A percentile compares a stretch with the other conserved stretches of the same genome.
Conservation (phyloP, 2,329 filamentous ascomycete genomes). For the Zasmidium cellare region DNA sequence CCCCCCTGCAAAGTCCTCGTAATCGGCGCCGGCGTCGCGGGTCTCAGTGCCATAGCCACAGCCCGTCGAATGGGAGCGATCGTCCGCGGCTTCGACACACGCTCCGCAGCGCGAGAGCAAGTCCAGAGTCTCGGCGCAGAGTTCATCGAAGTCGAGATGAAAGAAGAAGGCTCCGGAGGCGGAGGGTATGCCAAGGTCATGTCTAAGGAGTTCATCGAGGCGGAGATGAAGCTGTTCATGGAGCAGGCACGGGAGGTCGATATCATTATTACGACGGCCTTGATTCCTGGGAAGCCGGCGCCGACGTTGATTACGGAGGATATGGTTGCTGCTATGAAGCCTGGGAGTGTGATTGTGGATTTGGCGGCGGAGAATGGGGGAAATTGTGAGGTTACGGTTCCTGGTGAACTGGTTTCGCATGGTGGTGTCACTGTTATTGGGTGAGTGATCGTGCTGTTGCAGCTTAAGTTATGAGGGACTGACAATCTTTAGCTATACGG, state of each 20-base stretch:
- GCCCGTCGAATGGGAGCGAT: slow-evolving; percentile 85
- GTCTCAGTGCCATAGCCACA: slow-evolving; percentile 83
- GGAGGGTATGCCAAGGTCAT: slow-evolving; percentile 92
- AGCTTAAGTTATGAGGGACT: no score
- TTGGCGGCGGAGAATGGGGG: slow-evolving; percentile 84
- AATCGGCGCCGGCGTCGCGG: slow-evolving; percentile 86
- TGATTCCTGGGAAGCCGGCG: slow-evolving; percentile 81
- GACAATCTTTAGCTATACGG: no score
- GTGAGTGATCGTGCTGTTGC: no score
- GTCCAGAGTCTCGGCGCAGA: slow-evolving; percentile 88
- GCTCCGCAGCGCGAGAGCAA: slow-evolving; percentile 82
- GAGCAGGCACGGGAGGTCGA: slow-evolving; percentile 86
- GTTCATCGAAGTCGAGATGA: slow-evolving; percentile 80
- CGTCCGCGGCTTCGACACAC: slow-evolving; percentile 87
- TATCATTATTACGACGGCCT: slow-evolving; percentile 88
- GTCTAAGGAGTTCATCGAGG: slow-evolving; percentile 90
- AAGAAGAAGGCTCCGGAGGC: slow-evolving; percentile 81
- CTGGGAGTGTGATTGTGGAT: slow-evolving; percentile 85
- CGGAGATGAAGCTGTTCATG: slow-evolving; percentile 89
- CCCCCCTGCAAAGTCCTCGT: slow-evolving; percentile 87
- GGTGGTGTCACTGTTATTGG: slow-evolving; percentile 69
- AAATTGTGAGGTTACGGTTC: slow-evolving; percentile 79
- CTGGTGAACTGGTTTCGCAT: slow-evolving; percentile 66
- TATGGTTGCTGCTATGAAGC: slow-evolving; percentile 83
- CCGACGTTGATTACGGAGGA: slow-evolving; percentile 81